Evolutionary conservation across 306 rosid species (phyloP).

Genomic region (Castanea sativa): DNA sequence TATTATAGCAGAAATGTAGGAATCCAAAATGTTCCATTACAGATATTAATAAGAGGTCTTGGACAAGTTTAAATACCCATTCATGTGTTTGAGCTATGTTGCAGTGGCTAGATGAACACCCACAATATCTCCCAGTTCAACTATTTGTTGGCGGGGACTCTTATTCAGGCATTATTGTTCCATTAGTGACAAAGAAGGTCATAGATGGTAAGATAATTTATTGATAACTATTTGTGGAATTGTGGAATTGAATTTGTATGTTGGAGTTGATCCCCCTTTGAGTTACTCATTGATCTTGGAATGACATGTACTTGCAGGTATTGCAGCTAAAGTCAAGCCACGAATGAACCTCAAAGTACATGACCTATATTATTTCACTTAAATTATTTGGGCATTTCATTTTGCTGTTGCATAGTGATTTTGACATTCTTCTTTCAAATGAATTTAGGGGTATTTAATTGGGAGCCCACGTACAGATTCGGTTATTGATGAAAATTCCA

Average conservation of each 20-base stretch:
- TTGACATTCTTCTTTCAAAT: neutral
- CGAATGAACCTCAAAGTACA: constrained; percentile 20
- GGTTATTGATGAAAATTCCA: constrained; percentile 7
- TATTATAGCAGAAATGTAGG: neutral
- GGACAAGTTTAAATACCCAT: neutral
- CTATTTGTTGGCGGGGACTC: constrained; percentile 25
- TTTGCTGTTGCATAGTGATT: neutral
- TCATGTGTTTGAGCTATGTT: neutral
- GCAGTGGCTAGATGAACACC: constrained; percentile 24
- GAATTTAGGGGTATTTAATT: constrained; percentile 17
- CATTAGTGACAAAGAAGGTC: constrained; percentile 9
- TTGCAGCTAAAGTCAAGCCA: constrained; percentile 17
- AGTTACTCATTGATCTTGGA: neutral
- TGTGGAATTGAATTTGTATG: neutral
- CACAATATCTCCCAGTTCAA: constrained; percentile 10
- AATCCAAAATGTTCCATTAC: neutral
- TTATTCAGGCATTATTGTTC: constrained; percentile 18
- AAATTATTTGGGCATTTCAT: neutral
- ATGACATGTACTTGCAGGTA: neutral
- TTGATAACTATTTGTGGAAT: neutral
- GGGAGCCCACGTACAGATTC: constrained; percentile 17
- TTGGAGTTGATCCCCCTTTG: neutral
- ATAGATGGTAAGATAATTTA: constrained; percentile 7
- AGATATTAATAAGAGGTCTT: neutral
- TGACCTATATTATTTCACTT: neutral